These are phyloP conservation scores for Phytophthora litchii DNA, from an alignment of 352 stramenopile genomes.

Conservation along the genomic window DNA sequence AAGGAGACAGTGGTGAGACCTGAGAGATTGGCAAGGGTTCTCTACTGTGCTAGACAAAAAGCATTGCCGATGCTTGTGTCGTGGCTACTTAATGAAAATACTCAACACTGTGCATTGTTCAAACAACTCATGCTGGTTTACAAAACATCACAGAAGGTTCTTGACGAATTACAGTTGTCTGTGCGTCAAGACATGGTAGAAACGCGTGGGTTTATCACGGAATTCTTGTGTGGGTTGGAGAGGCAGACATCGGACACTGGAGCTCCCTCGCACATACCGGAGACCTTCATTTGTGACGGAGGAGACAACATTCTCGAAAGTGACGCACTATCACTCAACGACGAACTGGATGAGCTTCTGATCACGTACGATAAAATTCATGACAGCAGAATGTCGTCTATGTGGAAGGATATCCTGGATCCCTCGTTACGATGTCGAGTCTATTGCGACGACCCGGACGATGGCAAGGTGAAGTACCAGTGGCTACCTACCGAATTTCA, in stretches of 20 bases:
- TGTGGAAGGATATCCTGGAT: constrained; percentile 12
- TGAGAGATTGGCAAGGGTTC: neutral
- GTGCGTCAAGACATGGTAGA: constrained; percentile 9
- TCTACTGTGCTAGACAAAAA: constrained; percentile 11
- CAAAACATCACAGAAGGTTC: neutral
- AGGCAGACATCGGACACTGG: neutral
- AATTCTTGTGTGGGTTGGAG: constrained; percentile 4
- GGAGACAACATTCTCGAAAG: neutral
- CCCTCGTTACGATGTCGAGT: constrained; percentile 15
- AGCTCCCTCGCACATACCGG: constrained; percentile 17
- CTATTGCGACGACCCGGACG: neutral
- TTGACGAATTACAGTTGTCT: constrained; percentile 1
- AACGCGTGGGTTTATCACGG: constrained; percentile 14
- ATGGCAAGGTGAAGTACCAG: constrained; percentile 2
- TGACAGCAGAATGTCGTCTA: neutral
- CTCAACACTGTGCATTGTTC: neutral
- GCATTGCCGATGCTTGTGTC: constrained; percentile 12
- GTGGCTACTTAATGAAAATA: constrained; percentile 8
- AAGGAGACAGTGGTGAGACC: neutral
- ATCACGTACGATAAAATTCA: neutral
- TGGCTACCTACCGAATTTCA: constrained; percentile 28
- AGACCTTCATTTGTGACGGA: constrained; percentile 21
- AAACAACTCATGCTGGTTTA: constrained; percentile 1
- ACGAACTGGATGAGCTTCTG: constrained; percentile 13
- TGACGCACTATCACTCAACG: neutral